Conservation (phyloP, 139 green algal genomes). For the Edaphochlamys debaryana region DNA sequence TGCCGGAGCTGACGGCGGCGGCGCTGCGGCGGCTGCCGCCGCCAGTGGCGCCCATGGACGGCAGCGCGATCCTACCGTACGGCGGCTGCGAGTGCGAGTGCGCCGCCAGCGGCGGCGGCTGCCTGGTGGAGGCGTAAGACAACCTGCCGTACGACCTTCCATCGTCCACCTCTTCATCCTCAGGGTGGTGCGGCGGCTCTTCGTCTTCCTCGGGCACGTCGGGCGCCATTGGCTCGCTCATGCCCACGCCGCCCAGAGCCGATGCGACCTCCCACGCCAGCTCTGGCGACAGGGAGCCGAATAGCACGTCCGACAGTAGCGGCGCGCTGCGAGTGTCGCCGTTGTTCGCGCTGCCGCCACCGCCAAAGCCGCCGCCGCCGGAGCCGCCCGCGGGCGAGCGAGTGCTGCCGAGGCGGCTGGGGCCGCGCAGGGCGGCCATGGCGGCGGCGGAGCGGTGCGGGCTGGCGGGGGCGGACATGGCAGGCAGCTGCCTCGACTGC, state of each 20-base stretch:
- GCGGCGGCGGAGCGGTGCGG: no score
- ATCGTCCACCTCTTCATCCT: no score
- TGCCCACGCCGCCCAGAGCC: constrained; percentile 4
- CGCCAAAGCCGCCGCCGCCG: no score
- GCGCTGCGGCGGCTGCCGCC: no score
- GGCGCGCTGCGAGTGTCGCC: background rate
- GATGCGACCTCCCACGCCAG: constrained; percentile 28
- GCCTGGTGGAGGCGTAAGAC: background rate
- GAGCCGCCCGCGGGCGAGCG: no score
- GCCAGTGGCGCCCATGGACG: background rate
- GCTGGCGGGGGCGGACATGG: background rate
- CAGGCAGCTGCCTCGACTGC: no score
- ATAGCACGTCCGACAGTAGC: constrained; percentile 27
- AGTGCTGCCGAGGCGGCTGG: background rate
- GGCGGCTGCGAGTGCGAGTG: no score
- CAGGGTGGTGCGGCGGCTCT: background rate
- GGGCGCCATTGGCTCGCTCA: background rate
- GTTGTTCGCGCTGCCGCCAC: background rate
- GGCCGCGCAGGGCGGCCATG: no score
- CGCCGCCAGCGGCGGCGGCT: background rate
- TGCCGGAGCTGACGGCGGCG: no score
- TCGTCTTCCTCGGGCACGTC: background rate
- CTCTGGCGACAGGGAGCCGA: background rate
- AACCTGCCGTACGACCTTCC: background rate
- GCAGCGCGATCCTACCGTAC: background rate